A percentile compares a stretch with the other conserved stretches of the same genome.
phyloP scores from a whole-genome alignment of 2,329 filamentous ascomycete species.

The Balansia obtecta region DNA sequence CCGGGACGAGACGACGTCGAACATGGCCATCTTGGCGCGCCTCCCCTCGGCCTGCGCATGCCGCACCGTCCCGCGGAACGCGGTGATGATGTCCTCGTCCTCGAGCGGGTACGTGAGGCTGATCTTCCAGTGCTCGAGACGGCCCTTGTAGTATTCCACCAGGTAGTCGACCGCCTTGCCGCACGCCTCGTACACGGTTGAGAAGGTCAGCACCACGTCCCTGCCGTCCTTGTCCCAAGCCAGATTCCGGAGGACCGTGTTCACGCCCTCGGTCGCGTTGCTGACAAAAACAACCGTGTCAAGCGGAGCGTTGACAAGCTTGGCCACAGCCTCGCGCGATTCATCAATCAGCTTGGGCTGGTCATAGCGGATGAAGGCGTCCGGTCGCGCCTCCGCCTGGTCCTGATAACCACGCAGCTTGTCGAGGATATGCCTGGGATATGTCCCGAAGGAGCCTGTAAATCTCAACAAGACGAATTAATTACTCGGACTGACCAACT shows the following conservation, averaged over 20 bases:
- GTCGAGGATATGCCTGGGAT: constrained; percentile 49
- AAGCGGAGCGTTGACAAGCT: constrained; percentile 50
- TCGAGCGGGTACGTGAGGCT: constrained; percentile 54
- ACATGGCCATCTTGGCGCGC: constrained; percentile 50
- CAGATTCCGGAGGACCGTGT: constrained; percentile 69
- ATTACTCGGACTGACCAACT: not conserved
- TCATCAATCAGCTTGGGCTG: constrained; percentile 51
- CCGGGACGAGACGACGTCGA: constrained; percentile 68
- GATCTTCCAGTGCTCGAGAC: constrained; percentile 39
- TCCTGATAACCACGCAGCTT: constrained; percentile 54
- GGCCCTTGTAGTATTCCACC: constrained; percentile 46
- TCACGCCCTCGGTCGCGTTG: constrained; percentile 70
- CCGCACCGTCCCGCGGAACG: constrained; percentile 47
- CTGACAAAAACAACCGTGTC: constrained; percentile 63
- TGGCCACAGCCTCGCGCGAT: constrained; percentile 55
- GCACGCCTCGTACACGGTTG: constrained; percentile 66
- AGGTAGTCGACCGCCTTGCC: constrained; percentile 61
- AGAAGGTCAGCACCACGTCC: constrained; percentile 71
- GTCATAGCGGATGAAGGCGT: constrained; percentile 62
- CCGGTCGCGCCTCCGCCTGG: constrained; percentile 53
- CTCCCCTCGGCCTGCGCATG: constrained; percentile 42
- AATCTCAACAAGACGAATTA: not conserved
- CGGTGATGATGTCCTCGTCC: constrained; percentile 51
- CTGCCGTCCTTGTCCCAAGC: constrained; percentile 53
- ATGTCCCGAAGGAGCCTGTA: constrained; percentile 66